Conservation (phyloP, 176 grass and related monocot species). For the Eragrostis nindensis region DNA sequence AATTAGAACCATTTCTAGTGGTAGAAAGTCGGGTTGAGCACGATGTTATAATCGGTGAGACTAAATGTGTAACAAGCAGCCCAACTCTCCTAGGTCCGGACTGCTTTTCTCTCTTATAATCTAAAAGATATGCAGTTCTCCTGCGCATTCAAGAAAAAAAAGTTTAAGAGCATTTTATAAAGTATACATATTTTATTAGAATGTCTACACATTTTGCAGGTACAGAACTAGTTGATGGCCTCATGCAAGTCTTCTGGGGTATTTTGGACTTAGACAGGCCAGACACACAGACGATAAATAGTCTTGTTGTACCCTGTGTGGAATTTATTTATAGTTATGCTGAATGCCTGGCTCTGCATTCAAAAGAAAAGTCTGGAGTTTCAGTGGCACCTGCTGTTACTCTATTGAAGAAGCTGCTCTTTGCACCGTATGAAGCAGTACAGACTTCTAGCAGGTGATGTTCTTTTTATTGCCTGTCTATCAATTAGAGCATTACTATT, state of each 20-base stretch:
- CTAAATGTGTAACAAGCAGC: too few species aligned
- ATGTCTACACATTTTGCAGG: conserved; percentile 59
- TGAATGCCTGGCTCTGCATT: conserved; percentile 79
- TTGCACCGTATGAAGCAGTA: conserved; percentile 94
- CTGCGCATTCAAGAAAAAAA: too few species aligned
- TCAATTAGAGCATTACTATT: too few species aligned
- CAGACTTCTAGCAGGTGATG: conserved; percentile 96
- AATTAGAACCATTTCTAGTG: neutral
- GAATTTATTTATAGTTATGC: conserved; percentile 98
- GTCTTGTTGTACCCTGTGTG: conserved; percentile 88
- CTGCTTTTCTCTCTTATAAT: too few species aligned
- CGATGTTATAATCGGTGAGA: too few species aligned
- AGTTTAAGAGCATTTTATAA: conserved; percentile 15
- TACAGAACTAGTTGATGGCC: conserved; percentile 79
- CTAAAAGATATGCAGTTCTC: too few species aligned
- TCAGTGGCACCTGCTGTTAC: conserved; percentile 85
- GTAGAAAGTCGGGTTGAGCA: too few species aligned
- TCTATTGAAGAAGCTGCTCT: conserved; percentile 90
- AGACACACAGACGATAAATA: conserved; percentile 96
- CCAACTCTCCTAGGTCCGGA: too few species aligned
- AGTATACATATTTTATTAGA: conserved; percentile 9
- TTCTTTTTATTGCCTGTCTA: conserved; percentile 42
- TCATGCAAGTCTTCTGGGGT: conserved; percentile 96
- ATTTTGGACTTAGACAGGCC: conserved; percentile 92
- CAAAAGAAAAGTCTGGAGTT: conserved; percentile 62